phyloP scores from a whole-genome alignment of 768 basidiomycete genomes.

The Russula abietina region DNA sequence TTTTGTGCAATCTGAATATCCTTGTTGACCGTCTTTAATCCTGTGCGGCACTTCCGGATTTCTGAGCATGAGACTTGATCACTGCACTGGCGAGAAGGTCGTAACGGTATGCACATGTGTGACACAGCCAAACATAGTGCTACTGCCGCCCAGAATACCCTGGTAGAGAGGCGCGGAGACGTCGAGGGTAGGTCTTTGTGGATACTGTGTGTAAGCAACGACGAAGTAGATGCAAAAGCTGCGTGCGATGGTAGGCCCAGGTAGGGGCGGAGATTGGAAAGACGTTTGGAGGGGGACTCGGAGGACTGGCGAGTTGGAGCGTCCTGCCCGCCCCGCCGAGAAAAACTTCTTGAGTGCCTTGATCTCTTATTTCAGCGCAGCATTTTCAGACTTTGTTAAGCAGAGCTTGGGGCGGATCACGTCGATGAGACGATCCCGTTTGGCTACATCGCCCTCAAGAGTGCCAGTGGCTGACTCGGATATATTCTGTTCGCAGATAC shows the following conservation, averaged over 20 bases:
- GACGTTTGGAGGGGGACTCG: slow-evolving; percentile 44
- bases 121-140: slow-evolving; percentile 49
- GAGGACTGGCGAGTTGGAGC: slow-evolving; percentile 34
- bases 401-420: slow-evolving; percentile 82
- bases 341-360: slow-evolving; percentile 63
- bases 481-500: slow-evolving; percentile 61
- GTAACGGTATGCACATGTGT: slow-evolving; percentile 78
- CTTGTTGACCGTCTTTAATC: slow-evolving; percentile 63
- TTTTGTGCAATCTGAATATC: slow-evolving; percentile 67
- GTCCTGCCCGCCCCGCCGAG: slow-evolving; percentile 58
- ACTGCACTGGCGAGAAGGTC: slow-evolving; percentile 35
- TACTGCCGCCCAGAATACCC: slow-evolving; percentile 68
- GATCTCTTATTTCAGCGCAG: slow-evolving; percentile 75
- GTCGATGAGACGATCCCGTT: slow-evolving; percentile 85
- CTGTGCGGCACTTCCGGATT: slow-evolving; percentile 64
- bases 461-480: no score
- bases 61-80: slow-evolving; percentile 36
- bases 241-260: slow-evolving; percentile 18
- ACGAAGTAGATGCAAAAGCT: slow-evolving; percentile 24
- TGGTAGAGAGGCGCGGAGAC: slow-evolving; percentile 49
- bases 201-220: slow-evolving; percentile 56
- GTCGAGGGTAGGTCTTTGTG: slow-evolving; percentile 66
- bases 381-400: slow-evolving; percentile 72
- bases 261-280: slow-evolving; percentile 28
- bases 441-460: slow-evolving; percentile 88